phyloP scores from a whole-genome alignment of 805 yeast species.

The Metschnikowia dekortorum region DNA sequence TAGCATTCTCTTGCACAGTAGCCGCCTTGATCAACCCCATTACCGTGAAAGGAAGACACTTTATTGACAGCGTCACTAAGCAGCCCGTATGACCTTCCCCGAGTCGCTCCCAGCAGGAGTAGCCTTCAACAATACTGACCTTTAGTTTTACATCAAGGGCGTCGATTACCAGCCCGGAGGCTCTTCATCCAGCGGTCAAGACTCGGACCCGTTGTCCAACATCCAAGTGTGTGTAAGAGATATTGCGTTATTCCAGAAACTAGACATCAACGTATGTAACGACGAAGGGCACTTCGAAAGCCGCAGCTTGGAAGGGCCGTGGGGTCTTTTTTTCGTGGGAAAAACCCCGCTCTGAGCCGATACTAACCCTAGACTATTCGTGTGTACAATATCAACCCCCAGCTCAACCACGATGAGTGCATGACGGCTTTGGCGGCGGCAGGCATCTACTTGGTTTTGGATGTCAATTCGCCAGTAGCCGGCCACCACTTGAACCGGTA shows the following conservation, averaged over 20 bases:
- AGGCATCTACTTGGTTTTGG: slow-evolving; percentile 86
- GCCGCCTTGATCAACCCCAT: slow-evolving; percentile 48
- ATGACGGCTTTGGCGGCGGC: slow-evolving; percentile 90
- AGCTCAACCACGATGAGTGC: slow-evolving; percentile 78
- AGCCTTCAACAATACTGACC: slow-evolving; percentile 7
- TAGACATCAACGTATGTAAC: slow-evolving; percentile 65
- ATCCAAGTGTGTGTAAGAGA: slow-evolving; percentile 74
- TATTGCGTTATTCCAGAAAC: slow-evolving; percentile 69
- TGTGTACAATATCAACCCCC: slow-evolving; percentile 82
- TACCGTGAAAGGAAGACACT: slow-evolving; percentile 62
- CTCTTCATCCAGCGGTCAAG: slow-evolving; percentile 60
- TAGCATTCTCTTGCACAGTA: background rate
- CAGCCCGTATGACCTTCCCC: slow-evolving; percentile 51
- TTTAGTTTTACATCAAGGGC: slow-evolving; percentile 72
- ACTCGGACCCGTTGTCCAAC: slow-evolving; percentile 73
- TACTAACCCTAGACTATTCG: slow-evolving; percentile 55
- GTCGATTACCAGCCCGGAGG: slow-evolving; percentile 98
- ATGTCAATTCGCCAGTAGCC: slow-evolving; percentile 82
- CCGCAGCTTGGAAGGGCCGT: background rate
- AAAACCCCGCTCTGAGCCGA: background rate
- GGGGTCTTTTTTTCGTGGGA: background rate
- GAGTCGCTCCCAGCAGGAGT: background rate
- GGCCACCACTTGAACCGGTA: slow-evolving; percentile 81
- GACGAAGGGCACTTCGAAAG: background rate
- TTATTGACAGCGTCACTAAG: slow-evolving; percentile 67